Evolutionary conservation across 345 rosid genomes (phyloP), one percentile per base, ranked within the genome.

Genomic region (Corymbia maculata): DNA sequence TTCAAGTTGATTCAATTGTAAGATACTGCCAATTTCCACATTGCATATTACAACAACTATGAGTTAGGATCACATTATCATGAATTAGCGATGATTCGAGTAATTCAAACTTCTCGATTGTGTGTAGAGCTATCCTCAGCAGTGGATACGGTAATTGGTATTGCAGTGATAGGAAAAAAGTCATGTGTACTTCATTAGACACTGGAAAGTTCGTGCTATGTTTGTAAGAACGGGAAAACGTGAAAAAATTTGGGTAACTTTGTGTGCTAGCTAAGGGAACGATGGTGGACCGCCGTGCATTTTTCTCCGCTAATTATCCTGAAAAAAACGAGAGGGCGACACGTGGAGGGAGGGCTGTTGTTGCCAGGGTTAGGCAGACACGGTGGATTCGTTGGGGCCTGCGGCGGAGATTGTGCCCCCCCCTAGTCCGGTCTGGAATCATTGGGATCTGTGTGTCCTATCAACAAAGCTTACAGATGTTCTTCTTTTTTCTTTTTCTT

Each of bases 301-400:
- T 47, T 28, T 44, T 47, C 86, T 84, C 32, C 5, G 57, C 59
- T 17, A 85, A 50, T 50, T 82, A 49, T 14, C 0, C 21, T 5
- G 42, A 47, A 28, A 3, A 49, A 28, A 85, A 8, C 24, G 47
- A 30, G 87, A 32, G 47, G 17, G 87, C 87, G 64, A 85, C 87
- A 85, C 87, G 87, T 85, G 87, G 66, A 85, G 66, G 6, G 4
- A 52, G 26, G 8, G 30, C n/a, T 0, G 59, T 85, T 15, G 68
- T 92, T 93, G 94, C 98, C 92, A 91, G 90, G 95, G 91, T 88
- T 91, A 91, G 96, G 91, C 95, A 93, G 94, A 96, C 98, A 95
- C 42, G 89, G 93, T 90, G 91, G 94, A 94, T 94, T 93, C 92
- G 90, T 94, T 80, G 94, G 95, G 88, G 86, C 89, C 95, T 93